Conservation (phyloP, 805 yeast genomes). For the Wickerhamomyces xylosicus region DNA sequence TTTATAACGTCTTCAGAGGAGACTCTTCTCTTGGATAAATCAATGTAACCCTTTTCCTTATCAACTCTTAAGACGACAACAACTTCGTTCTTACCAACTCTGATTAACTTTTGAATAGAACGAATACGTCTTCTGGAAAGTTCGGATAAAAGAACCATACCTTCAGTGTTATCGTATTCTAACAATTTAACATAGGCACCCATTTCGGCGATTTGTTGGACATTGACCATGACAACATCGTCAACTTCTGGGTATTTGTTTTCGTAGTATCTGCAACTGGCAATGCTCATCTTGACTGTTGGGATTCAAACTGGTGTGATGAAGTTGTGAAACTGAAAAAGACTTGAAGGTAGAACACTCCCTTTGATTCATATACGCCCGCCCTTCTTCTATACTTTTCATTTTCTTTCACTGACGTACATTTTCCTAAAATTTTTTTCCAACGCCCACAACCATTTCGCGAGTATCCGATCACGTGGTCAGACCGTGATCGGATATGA, state of each 20-base stretch:
- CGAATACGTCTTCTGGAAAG: constrained; percentile 97
- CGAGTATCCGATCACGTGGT: neutral
- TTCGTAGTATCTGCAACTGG: constrained; percentile 94
- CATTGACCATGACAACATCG: constrained; percentile 98
- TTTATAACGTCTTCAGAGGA: constrained; percentile 94
- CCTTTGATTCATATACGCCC: too few species aligned
- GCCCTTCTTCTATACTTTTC: neutral
- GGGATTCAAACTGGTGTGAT: neutral
- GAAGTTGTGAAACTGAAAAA: neutral
- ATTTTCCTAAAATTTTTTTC: neutral
- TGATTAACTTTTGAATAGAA: constrained; percentile 91
- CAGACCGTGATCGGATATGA: neutral
- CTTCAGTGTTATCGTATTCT: constrained; percentile 97
- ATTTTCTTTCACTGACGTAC: neutral
- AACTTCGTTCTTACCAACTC: constrained; percentile 97
- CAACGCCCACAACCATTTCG: neutral
- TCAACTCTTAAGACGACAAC: constrained; percentile 97
- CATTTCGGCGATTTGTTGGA: constrained; percentile 97
- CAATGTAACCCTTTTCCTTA: constrained; percentile 97
- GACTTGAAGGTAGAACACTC: too few species aligned
- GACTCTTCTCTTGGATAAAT: constrained; percentile 93
- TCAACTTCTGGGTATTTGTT: constrained; percentile 98
- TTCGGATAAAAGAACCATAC: constrained; percentile 94
- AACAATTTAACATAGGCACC: constrained; percentile 95
- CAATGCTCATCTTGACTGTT: constrained; percentile 50